phyloP scores from a whole-genome alignment of 2,329 filamentous ascomycete genomes.

The Clonostachys solani region DNA sequence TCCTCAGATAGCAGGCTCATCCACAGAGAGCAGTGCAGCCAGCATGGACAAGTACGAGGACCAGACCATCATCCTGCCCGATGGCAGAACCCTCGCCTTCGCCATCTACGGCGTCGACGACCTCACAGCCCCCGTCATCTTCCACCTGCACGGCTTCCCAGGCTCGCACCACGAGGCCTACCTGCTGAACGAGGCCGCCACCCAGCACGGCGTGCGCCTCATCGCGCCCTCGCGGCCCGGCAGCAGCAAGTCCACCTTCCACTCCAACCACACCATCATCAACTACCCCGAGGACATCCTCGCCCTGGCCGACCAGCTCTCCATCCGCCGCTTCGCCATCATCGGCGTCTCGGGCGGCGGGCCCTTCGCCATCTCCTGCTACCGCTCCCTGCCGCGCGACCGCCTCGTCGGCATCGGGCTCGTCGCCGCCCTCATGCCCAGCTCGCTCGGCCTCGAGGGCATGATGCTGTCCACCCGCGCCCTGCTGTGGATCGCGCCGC shows the following conservation, averaged over 20 bases:
- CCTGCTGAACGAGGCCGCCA: conserved; percentile 6
- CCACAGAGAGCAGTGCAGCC: no score
- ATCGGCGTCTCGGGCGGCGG: conserved; percentile 20
- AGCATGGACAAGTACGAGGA: not conserved
- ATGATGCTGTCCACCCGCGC: conserved; percentile 7
- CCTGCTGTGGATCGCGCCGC: conserved; percentile 5
- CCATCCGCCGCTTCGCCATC: conserved; percentile 13
- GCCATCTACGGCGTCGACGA: conserved; percentile 11
- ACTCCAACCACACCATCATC: conserved; percentile 14
- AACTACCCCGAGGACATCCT: conserved; percentile 18
- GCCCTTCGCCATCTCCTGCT: conserved; percentile 19
- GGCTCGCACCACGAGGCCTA: conserved; percentile 23
- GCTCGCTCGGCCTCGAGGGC: conserved; percentile 4
- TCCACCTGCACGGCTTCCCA: conserved; percentile 28
- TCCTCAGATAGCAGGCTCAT: no score
- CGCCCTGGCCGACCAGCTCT: conserved; percentile 14
- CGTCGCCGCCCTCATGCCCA: conserved; percentile 9
- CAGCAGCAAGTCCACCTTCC: conserved; percentile 24
- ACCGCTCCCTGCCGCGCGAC: conserved; percentile 5
- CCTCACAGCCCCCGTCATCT: not conserved
- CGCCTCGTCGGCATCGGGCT: conserved; percentile 4
- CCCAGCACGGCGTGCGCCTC: conserved; percentile 13
- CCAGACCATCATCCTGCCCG: conserved; percentile 9
- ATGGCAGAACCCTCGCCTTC: conserved; percentile 17
- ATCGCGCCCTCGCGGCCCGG: conserved; percentile 28